Base-by-base conservation (phyloP, 345 rosid genomes). In the Syzygium oleosum region DNA sequence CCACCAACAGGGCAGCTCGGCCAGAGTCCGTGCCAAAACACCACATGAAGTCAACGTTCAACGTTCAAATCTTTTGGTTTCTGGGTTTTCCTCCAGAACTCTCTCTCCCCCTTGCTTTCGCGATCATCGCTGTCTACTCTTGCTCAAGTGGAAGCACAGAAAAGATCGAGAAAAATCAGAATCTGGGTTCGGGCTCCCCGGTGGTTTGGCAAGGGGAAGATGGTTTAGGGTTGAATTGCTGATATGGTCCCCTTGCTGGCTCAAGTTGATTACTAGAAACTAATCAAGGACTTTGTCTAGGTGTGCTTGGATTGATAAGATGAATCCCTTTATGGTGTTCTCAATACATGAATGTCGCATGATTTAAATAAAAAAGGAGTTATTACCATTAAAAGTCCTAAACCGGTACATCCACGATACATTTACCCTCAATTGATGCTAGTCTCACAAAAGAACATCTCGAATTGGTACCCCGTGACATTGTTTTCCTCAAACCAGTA, bases 341-440 rank as follows among this genome's bases (percentile, higher is more conserved):
- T 31, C 79, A 31, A 31, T 21, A 68, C 78, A 9, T 10, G 38
- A 31, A 31, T 1, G 79, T 8, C 1, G 6, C 12, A 31, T 68
- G 12, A 16, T 68, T 29, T 29, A 31, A 31, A 29, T n/a, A 7
- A 11, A 3, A 15, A 65, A 10, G 29, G 77, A 29, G 41, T 15
- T 31, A 15, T 15, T 29, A 29, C 21, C 2, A 65, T 65, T 65
- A 58, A 10, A 58, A 58, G 25, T 11, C 0, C 13, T 4, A 49
- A 49, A 49, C 51, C 8, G 9, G 51, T 49, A 49, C 51, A 8
- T 7, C 51, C 9, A 6, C 11, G 3, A 58, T 23, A 25, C 23
- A 10, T 23, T 10, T 56, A 23, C 0, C 3, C 0, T 56, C 0
- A 61, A 61, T 4, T n/a, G 27, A 27, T 59, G 31, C 27, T 12